Conservation (phyloP, 1,284 basidiomycete genomes). For the Lentinula novae-zelandiae region DNA sequence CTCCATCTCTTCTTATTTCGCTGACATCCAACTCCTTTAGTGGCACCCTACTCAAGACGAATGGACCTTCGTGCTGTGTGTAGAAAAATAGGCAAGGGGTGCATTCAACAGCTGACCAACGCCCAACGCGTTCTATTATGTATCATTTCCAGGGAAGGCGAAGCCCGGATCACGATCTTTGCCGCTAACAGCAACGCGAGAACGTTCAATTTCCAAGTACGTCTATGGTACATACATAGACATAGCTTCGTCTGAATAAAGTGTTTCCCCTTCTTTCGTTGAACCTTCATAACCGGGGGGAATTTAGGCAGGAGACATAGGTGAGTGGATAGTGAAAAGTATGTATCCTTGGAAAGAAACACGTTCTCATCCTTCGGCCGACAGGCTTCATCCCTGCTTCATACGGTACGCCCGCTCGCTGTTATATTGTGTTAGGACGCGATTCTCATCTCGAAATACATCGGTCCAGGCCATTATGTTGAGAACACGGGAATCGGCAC, state of each 20-base stretch:
- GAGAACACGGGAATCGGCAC: slow-evolving; percentile 69
- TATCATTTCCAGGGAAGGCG: slow-evolving; percentile 39
- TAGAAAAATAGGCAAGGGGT: background rate
- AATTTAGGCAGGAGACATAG: slow-evolving; percentile 57
- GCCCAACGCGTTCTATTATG: slow-evolving; percentile 46
- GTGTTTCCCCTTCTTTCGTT: background rate
- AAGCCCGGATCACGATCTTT: slow-evolving; percentile 60
- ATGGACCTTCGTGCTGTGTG: slow-evolving; percentile 56
- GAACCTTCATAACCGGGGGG: background rate
- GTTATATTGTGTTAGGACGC: background rate
- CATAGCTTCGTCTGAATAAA: background rate
- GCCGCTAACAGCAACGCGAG: slow-evolving; percentile 56
- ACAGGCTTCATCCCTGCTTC: slow-evolving; percentile 55
- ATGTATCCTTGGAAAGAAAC: too few species aligned
- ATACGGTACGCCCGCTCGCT: slow-evolving; percentile 34
- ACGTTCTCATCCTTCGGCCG: background rate
- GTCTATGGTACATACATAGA: too few species aligned
- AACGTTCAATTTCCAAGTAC: slow-evolving; percentile 64
- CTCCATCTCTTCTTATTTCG: background rate
- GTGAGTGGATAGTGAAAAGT: slow-evolving; percentile 23
- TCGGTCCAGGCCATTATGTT: slow-evolving; percentile 56
- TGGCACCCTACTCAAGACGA: slow-evolving; percentile 74
- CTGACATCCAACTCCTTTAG: slow-evolving; percentile 26
- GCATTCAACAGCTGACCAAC: slow-evolving; percentile 35
- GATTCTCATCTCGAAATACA: background rate